Evolutionary conservation across 1,139 yeast genomes (phyloP).

Genomic region (Lodderomyces metapsilosis): DNA sequence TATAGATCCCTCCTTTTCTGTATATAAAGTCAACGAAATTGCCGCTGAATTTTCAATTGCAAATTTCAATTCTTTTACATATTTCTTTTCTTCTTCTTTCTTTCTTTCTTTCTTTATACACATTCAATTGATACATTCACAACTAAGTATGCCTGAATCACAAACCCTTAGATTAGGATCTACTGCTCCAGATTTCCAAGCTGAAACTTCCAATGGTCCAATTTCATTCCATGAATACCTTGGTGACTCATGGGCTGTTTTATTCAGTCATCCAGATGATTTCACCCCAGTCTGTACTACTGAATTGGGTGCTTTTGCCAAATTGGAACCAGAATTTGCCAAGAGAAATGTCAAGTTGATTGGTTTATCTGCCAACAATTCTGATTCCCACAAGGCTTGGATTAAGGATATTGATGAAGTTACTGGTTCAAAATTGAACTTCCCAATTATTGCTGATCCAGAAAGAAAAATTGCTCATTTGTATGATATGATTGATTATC

Average conservation of each 20-base stretch:
- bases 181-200: constrained; percentile 75
- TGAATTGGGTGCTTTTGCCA: constrained; percentile 85
- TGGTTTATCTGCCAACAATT: constrained; percentile 74
- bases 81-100: background rate
- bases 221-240: constrained; percentile 75
- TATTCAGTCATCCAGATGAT: constrained; percentile 86
- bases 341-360: constrained; percentile 73
- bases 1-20: background rate
- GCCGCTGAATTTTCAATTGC: background rate
- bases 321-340: constrained; percentile 77
- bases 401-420: constrained; percentile 80
- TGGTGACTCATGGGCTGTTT: constrained; percentile 73
- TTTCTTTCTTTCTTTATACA: background rate
- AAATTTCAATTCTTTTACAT: background rate
- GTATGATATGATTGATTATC: constrained; percentile 84
- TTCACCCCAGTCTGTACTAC: constrained; percentile 91
- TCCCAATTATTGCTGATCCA: constrained; percentile 83
- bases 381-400: constrained; percentile 75
- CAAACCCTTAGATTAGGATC: constrained; percentile 51
- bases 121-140: background rate
- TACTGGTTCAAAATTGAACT: constrained; percentile 61
- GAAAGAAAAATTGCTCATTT: constrained; percentile 63
- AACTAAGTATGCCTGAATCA: constrained; percentile 3
- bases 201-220: constrained; percentile 72
- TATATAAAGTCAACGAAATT: background rate